Conservation (phyloP, 768 basidiomycete species). For the Suillus discolor region DNA sequence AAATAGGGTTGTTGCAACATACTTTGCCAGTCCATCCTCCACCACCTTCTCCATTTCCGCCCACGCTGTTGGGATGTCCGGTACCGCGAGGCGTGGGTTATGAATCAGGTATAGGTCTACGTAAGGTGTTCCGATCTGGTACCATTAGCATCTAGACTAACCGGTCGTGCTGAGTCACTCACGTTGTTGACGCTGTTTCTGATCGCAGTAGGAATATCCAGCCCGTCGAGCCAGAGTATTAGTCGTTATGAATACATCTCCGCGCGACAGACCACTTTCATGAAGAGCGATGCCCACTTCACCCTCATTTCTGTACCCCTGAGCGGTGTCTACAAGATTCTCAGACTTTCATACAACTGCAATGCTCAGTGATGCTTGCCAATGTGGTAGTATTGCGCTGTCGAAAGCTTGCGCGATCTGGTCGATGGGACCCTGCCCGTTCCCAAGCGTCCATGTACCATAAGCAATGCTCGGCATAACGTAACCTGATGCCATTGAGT, state of each 20-base stretch:
- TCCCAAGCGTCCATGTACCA: constrained; percentile 68
- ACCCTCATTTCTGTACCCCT: constrained; percentile 59
- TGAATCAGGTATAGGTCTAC: constrained; percentile 78
- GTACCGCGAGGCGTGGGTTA: constrained; percentile 49
- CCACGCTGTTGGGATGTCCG: constrained; percentile 67
- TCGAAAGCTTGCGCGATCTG: constrained; percentile 65
- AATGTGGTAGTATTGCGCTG: constrained; percentile 62
- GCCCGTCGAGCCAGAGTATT: constrained; percentile 55
- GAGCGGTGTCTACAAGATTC: constrained; percentile 53
- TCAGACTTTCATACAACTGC: background rate
- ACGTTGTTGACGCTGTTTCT: constrained; percentile 59
- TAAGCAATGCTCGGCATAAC: constrained; percentile 54
- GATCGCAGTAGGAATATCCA: constrained; percentile 58
- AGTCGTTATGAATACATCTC: constrained; percentile 65
- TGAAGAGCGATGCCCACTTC: constrained; percentile 43
- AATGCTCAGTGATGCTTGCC: constrained; percentile 39
- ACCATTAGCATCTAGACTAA: background rate
- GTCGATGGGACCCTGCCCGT: constrained; percentile 51
- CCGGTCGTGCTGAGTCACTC: constrained; percentile 20
- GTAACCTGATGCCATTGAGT: constrained; percentile 36
- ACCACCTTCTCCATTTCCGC: constrained; percentile 61
- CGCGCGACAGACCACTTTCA: constrained; percentile 58
- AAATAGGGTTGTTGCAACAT: constrained; percentile 10
- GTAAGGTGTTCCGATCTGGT: constrained; percentile 61
- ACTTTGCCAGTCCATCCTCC: constrained; percentile 61